Conservation (phyloP, 441 rosid genomes). For the Hypseocharis bilobata region DNA sequence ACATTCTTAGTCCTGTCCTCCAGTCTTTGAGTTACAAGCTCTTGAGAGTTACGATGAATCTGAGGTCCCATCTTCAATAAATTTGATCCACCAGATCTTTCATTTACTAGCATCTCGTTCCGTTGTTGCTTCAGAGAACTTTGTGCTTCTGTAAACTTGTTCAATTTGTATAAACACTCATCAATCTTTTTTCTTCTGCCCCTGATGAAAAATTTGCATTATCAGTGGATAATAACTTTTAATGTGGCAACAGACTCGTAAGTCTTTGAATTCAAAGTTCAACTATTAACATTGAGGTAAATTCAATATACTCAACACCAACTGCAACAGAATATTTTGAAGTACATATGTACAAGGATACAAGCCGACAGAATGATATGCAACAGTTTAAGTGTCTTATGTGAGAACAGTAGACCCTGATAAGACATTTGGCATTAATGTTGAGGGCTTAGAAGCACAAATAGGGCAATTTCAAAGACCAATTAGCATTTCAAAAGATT, state of each 20-base stretch:
- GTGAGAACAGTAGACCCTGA: not conserved
- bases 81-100: slow-evolving; percentile 34
- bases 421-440: not conserved
- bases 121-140: slow-evolving; percentile 41
- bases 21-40: slow-evolving; percentile 35
- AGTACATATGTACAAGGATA: not conserved
- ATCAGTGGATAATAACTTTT: slow-evolving; percentile 14
- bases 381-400: slow-evolving; percentile 4
- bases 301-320: not conserved
- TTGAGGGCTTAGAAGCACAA: slow-evolving; percentile 4
- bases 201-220: slow-evolving; percentile 28
- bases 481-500: slow-evolving; percentile 8
- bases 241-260: not conserved
- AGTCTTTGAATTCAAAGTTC: not conserved
- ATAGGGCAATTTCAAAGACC: not conserved
- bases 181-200: slow-evolving; percentile 32
- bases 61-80: slow-evolving; percentile 34
- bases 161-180: slow-evolving; percentile 33
- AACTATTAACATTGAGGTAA: not conserved
- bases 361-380: not conserved
- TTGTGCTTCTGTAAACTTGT: slow-evolving; percentile 30
- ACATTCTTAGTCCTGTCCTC: slow-evolving; percentile 47
- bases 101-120: slow-evolving; percentile 33
- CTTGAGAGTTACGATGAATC: slow-evolving; percentile 38
- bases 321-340: not conserved